Conservation (phyloP, 148 eudicot species). For the Fagopyrum homotropicum region DNA sequence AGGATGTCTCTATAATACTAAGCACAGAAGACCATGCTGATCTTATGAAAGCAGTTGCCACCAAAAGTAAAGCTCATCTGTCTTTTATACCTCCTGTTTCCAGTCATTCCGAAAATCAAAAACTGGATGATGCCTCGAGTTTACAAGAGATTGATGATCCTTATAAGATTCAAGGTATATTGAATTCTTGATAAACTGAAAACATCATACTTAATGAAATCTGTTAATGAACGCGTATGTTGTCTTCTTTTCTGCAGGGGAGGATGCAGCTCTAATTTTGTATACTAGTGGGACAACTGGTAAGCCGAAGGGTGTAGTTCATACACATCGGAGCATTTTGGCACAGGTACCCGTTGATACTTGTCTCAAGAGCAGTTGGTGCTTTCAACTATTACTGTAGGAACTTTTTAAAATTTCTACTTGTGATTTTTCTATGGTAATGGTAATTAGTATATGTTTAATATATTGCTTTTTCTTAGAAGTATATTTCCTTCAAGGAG, state of each 20-base stretch:
- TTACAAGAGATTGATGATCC: conserved; percentile 27
- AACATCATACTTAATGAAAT: neutral
- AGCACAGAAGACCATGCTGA: conserved; percentile 89
- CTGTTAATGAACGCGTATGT: conserved; percentile 6
- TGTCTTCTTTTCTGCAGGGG: conserved; percentile 33
- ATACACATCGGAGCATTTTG: conserved; percentile 75
- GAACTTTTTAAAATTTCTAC: neutral
- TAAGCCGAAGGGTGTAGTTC: conserved; percentile 97
- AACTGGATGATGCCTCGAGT: conserved; percentile 19
- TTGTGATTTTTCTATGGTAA: neutral
- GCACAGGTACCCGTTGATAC: conserved; percentile 60
- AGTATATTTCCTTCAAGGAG: neutral
- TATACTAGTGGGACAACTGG: conserved; percentile 99
- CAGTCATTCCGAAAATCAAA: conserved; percentile 24
- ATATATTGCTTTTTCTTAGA: neutral
- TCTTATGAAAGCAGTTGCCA: conserved; percentile 74
- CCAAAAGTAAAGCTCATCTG: conserved; percentile 65
- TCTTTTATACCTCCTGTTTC: conserved; percentile 68
- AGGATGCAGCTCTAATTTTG: conserved; percentile 72
- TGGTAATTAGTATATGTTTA: neutral
- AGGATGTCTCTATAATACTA: conserved; percentile 86
- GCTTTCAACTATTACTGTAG: neutral
- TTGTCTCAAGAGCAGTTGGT: neutral
- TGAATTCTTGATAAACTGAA: conserved; percentile 1
- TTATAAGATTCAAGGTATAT: conserved; percentile 42